phyloP scores from a whole-genome alignment of 495 filamentous ascomycete species.

The Copromyces sp. region DNA sequence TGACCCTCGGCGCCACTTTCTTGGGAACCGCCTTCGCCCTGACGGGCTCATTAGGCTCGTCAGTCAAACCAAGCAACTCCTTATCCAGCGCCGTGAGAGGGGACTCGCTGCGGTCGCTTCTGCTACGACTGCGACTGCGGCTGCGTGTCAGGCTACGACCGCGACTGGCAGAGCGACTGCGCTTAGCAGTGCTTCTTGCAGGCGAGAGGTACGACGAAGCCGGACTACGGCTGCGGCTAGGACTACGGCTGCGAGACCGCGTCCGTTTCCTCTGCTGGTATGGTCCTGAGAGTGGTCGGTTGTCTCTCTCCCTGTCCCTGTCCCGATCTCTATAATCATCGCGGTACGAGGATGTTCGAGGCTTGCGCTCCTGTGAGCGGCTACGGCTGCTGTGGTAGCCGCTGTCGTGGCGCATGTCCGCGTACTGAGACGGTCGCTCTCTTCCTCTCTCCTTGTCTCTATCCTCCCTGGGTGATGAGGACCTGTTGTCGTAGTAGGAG shows the following conservation, averaged over 20 bases:
- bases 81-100: conserved; percentile 17
- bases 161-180: not conserved
- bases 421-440: not conserved
- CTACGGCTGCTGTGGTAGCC: conserved; percentile 23
- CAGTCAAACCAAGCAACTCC: conserved; percentile 13
- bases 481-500: not conserved
- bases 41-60: conserved; percentile 5
- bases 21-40: conserved; percentile 3
- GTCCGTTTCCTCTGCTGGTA: conserved; percentile 2
- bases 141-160: not conserved
- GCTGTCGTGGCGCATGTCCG: conserved; percentile 20
- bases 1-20: conserved; percentile 7
- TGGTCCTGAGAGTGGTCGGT: conserved; percentile 2
- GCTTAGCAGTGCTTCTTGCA: not conserved
- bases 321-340: conserved; percentile 6
- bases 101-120: conserved; percentile 13
- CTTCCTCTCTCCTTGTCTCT: conserved; percentile 1
- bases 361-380: conserved; percentile 6
- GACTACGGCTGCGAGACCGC: not conserved
- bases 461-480: conserved; percentile 9
- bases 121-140: conserved; percentile 3
- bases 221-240: not conserved
- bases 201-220: not conserved
- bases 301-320: conserved; percentile 5
- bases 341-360: conserved; percentile 1